Base-by-base conservation (phyloP, 768 basidiomycete genomes). In the Leccinellum albellum region DNA sequence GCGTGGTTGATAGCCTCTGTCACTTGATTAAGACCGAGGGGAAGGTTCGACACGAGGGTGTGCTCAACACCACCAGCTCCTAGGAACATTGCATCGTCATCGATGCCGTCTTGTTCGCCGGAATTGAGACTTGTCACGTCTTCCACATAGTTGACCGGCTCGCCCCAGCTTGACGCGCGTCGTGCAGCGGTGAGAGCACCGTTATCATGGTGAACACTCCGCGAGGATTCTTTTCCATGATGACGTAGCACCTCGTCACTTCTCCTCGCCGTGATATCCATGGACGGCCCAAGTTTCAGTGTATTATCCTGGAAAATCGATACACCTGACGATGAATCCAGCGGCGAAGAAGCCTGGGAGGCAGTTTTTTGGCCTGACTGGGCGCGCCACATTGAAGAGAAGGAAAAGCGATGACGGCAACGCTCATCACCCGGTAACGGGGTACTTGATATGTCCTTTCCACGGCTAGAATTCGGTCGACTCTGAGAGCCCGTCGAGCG, bases 111-210 rank as follows among this genome's bases (percentile, higher is more conserved):
- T 40, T 76, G 75, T 24, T 79, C 79, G 29, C 73, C 76, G 14
- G 76, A 78, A 56, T 80, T 75, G 47, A 82, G 58, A 54, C 76
- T 79, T 42, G 68, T 74, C 61, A 77, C 71, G 44, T 78, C 76
- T 46, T 76, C 77, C 63, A 73, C 53, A 61, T 71, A 68, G 66
- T 67, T 78, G 61, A 72, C 75, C 15, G 76, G 67, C 12, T 75
- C 84, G 0, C 83, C 85, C 86, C 85, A 87, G 63, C 85, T 86
- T 50, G 85, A 83, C 10, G 86, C 86, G 6, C 86, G 76, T 57
- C 81, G 76, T 26, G 81, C 83, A 31, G 78, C 76, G 13, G 75
- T 75, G 42, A 79, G 64, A 51, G 57, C 50, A 7, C 74, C 68
- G 44, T 65, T 59, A 53, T 62, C 55, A 29, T 69, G 68, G 58